Base-by-base conservation (phyloP, 371 early-diverging fungal species). In the Nosema muscidifuracis region DNA sequence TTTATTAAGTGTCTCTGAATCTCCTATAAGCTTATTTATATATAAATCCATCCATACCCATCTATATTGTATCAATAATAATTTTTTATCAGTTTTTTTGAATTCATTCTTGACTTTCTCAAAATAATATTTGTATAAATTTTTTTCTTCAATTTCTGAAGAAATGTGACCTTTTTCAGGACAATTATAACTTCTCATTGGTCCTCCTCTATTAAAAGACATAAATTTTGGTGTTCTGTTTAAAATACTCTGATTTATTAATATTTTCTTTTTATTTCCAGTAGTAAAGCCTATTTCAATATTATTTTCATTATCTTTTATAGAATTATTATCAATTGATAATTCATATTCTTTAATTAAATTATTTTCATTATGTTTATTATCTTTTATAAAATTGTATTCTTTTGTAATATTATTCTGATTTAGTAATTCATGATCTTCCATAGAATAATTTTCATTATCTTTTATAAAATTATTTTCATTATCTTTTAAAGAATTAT, bases 11-110 rank as follows among this genome's bases (percentile, higher is more conserved):
- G 62, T 30, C 33, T 55, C 53, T 20, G 63, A 30, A 9, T 28
- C 1, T 24, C 60, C 28, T n/a, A 15, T 34, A 26, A 55, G 7
- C 0, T 38, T 30, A 34, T 65, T 74, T 7, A 66, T 9, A 30
- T 43, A 61, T 7, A 78, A 66, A 68, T 74, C 42, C 13, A 81
- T 30, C 77, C 77, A 81, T 2, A 67, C 33, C 79, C 79, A 81
- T 58, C 71, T 76, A 56, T 78, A 81, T 33, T 79, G 77, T 0
- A 50, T 31, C 58, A 60, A 47, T 18, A 81, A 47, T 47, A 70
- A 57, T 15, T 56, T 53, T 50, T 20, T 1, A 24, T 70, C 69
- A 33, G 53, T 47, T 13, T 79, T 74, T 20, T 2, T 42, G 70
- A 67, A 79, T 18, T 60, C 44, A 36, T 60, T 26, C 24, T 56